Percentiles rank a stretch among this genome's conserved stretches.
Evolutionary conservation across 768 basidiomycete species (phyloP).

Genomic region (Suillus bovinus): DNA sequence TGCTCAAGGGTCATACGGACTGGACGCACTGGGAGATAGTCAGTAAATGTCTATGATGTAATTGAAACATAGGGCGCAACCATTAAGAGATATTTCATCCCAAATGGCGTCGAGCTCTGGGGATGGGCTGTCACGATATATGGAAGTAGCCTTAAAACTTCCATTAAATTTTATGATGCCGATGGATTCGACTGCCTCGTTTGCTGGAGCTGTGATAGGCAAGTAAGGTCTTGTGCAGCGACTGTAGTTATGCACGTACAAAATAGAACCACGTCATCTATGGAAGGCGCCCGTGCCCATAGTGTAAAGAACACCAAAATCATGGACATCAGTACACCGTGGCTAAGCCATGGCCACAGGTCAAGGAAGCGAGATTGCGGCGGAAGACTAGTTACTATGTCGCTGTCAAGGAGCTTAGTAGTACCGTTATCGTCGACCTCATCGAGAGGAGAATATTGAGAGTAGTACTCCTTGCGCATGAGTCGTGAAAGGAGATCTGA

Average conservation of each 20-base stretch:
- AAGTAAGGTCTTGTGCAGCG: background rate
- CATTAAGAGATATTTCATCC: background rate
- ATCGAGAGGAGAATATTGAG: background rate
- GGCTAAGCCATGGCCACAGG: conserved; percentile 9
- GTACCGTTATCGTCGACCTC: background rate
- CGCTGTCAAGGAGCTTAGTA: background rate
- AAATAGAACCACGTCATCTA: background rate
- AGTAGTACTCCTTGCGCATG: background rate
- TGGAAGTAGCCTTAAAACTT: background rate
- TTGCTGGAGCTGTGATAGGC: conserved; percentile 12
- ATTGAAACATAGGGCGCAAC: background rate
- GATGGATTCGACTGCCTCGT: conserved; percentile 9
- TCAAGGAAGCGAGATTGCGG: background rate
- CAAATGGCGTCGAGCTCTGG: conserved; percentile 14
- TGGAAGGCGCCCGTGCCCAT: conserved; percentile 6
- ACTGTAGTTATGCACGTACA: background rate
- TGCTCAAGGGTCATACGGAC: conserved; percentile 13
- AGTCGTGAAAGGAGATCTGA: background rate
- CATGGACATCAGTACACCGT: background rate
- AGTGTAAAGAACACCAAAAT: conserved; percentile 8
- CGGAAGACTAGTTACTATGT: background rate
- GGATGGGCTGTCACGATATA: conserved; percentile 10
- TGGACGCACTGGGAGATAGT: conserved; percentile 3
- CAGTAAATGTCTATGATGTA: background rate
- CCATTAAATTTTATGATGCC: conserved; percentile 10